A percentile compares a stretch with the other conserved stretches of the same genome.
These are phyloP conservation scores for Fagus sylvatica DNA, from an alignment of 306 rosid genomes.

Conservation along the genomic window DNA sequence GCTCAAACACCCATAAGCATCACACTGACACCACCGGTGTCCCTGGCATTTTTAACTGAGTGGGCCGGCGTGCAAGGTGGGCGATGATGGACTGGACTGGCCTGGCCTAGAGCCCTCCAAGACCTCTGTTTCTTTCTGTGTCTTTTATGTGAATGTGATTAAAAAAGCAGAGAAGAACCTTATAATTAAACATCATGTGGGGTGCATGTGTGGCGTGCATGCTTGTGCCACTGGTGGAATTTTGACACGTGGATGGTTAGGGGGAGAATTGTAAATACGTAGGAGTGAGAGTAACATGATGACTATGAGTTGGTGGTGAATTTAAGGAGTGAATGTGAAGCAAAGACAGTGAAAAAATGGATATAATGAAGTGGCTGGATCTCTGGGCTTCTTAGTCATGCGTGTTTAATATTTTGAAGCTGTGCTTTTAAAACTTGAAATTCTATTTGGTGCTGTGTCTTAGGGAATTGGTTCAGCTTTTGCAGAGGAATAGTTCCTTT, in stretches of 20 bases:
- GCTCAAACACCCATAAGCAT: background rate
- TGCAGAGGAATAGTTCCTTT: constrained; percentile 1
- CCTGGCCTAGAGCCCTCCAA: background rate
- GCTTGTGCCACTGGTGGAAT: background rate
- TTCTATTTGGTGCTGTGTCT: background rate
- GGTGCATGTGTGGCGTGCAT: background rate
- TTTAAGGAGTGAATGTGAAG: background rate
- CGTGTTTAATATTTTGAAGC: background rate
- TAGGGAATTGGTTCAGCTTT: constrained; percentile 13
- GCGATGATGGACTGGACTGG: background rate
- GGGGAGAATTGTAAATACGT: background rate
- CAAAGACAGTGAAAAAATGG: background rate
- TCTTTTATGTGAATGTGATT: constrained; percentile 16
- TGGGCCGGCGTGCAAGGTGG: constrained; percentile 16
- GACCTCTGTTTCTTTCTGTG: constrained; percentile 10
- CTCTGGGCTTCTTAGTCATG: constrained; percentile 16
- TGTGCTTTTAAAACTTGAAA: constrained; percentile 8
- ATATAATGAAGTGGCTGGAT: constrained; percentile 9
- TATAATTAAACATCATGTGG: background rate
- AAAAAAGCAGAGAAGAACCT: background rate
- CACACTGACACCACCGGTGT: background rate
- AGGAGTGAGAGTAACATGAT: constrained; percentile 12
- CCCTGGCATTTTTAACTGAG: background rate
- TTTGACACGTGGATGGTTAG: background rate
- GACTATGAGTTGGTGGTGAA: background rate